Percentiles rank a stretch among this genome's conserved stretches.
These are phyloP conservation scores for Trichothecium sympodiale DNA, from an alignment of 2,329 filamentous ascomycete genomes.

Conservation along the genomic window DNA sequence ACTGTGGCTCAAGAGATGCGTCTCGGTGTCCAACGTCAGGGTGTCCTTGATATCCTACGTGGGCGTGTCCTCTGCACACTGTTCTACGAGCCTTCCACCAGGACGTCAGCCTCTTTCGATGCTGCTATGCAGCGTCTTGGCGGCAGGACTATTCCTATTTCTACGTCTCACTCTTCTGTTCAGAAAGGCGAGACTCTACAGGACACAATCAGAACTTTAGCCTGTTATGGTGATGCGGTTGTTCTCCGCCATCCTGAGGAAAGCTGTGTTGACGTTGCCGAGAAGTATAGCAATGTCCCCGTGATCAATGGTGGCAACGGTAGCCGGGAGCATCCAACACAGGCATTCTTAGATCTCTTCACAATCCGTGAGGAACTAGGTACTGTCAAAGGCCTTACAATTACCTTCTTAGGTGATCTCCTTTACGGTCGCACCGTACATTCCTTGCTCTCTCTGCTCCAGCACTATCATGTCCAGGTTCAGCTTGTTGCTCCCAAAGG, in stretches of 20 bases:
- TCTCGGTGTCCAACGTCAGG: constrained; percentile 83
- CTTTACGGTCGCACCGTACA: constrained; percentile 91
- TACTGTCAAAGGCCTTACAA: constrained; percentile 87
- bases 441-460: constrained; percentile 85
- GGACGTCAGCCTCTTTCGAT: constrained; percentile 92
- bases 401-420: constrained; percentile 91
- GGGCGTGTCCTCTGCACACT: constrained; percentile 81
- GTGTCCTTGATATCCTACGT: constrained; percentile 76
- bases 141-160: constrained; percentile 71
- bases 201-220: constrained; percentile 86
- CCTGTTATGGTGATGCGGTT: constrained; percentile 88
- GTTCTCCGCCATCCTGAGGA: constrained; percentile 91
- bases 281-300: constrained; percentile 79
- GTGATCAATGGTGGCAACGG: constrained; percentile 98
- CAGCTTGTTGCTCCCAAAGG: constrained; percentile 80
- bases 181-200: constrained; percentile 91
- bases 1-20: constrained; percentile 98
- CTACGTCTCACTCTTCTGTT: constrained; percentile 76
- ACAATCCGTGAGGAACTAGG: constrained; percentile 96
- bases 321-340: constrained; percentile 89
- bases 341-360: constrained; percentile 95
- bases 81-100: constrained; percentile 96
- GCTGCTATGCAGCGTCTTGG: constrained; percentile 97
- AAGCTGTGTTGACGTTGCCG: constrained; percentile 67
- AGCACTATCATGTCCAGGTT: constrained; percentile 89